Evolutionary conservation across 257 asterid genomes (phyloP).

Genomic region (Solanum tarapatanum): DNA sequence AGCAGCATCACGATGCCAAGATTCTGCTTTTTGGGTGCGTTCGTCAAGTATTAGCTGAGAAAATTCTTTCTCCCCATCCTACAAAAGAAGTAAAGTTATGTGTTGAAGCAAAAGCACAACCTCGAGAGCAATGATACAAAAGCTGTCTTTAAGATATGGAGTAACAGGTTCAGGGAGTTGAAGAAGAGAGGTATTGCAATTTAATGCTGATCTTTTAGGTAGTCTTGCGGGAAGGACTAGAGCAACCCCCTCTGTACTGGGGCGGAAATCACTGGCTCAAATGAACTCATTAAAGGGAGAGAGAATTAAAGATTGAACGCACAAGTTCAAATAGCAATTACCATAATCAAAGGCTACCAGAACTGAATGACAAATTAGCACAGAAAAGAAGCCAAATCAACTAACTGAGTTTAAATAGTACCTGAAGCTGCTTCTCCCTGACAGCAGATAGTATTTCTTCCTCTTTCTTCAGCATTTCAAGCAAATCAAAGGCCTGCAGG

Average conservation of each 20-base stretch:
- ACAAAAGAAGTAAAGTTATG: background rate
- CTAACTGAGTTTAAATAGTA: conserved; percentile 12
- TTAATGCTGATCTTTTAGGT: background rate
- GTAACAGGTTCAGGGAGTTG: background rate
- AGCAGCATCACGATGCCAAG: conserved; percentile 87
- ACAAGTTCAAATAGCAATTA: background rate
- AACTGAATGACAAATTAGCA: background rate
- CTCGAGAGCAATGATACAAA: background rate
- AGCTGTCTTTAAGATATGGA: background rate
- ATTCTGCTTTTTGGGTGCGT: conserved; percentile 75
- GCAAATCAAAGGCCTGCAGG: conserved; percentile 76
- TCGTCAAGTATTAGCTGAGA: conserved; percentile 61
- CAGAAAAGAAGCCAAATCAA: background rate
- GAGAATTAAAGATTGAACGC: background rate
- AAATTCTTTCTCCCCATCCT: conserved; percentile 61
- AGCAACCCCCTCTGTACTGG: background rate
- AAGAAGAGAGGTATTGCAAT: background rate
- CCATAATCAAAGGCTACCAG: background rate
- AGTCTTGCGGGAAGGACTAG: background rate
- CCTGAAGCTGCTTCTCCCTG: conserved; percentile 67
- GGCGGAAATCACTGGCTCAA: background rate
- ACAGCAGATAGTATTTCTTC: conserved; percentile 80
- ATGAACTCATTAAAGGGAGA: background rate
- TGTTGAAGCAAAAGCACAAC: background rate
- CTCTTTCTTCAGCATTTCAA: conserved; percentile 92